Conservation (phyloP, 2,329 filamentous ascomycete species). For the Orbilia ellipsospora region DNA sequence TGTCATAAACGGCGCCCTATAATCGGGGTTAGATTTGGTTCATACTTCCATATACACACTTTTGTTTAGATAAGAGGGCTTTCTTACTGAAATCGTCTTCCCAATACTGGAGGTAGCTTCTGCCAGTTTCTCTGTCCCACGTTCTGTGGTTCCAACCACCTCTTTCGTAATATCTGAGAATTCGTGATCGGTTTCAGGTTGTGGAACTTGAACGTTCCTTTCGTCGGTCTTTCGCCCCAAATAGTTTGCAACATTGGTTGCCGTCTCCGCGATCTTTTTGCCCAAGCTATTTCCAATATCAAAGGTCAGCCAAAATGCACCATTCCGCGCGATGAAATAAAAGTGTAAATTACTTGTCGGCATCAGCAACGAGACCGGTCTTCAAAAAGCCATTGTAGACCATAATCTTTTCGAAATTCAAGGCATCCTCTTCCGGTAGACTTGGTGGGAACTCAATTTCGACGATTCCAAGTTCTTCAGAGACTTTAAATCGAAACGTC, state of each 20-base stretch:
- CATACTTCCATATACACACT: background rate
- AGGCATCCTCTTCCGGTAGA: slow-evolving; percentile 45
- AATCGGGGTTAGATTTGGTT: background rate
- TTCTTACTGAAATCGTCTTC: slow-evolving; percentile 46
- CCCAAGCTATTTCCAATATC: slow-evolving; percentile 26
- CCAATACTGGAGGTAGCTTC: slow-evolving; percentile 51
- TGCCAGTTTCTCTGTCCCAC: slow-evolving; percentile 50
- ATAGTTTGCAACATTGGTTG: slow-evolving; percentile 34
- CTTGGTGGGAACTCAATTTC: slow-evolving; percentile 57
- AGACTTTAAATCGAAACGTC: slow-evolving; percentile 44
- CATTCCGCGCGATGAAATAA: background rate
- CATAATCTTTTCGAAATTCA: slow-evolving; percentile 56
- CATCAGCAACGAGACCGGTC: slow-evolving; percentile 54
- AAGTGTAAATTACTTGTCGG: slow-evolving; percentile 52
- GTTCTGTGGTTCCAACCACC: slow-evolving; percentile 32
- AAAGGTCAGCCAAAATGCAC: background rate
- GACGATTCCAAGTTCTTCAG: slow-evolving; percentile 40
- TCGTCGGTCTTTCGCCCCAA: slow-evolving; percentile 41
- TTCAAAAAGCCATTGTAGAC: slow-evolving; percentile 56
- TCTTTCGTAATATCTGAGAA: slow-evolving; percentile 55
- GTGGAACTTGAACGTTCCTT: slow-evolving; percentile 31
- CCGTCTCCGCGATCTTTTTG: slow-evolving; percentile 45
- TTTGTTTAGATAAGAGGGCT: background rate
- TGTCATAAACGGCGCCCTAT: slow-evolving; percentile 50
- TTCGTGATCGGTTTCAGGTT: slow-evolving; percentile 37